phyloP scores from a whole-genome alignment of 176 grass and related monocot species.

The Aegilops tauschii region DNA sequence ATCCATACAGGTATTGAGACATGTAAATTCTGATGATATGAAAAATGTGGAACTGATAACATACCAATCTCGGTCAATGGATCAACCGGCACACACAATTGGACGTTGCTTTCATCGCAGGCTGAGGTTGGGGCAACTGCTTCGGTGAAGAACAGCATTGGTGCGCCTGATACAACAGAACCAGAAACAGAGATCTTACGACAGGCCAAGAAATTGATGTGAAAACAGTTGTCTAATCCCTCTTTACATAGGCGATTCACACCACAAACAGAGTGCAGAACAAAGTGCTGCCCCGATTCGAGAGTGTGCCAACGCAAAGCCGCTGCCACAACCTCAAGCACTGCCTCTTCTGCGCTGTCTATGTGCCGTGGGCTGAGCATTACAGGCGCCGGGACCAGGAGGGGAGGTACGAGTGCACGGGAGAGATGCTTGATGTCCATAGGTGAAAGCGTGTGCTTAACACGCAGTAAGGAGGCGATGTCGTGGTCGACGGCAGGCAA shows the following conservation, averaged over 20 bases:
- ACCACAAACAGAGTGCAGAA: constrained; percentile 28
- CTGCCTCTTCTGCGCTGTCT: not conserved
- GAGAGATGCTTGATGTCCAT: not conserved
- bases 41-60: not conserved
- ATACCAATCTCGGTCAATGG: constrained; percentile 15
- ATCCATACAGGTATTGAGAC: not conserved
- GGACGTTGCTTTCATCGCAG: not conserved
- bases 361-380: not conserved
- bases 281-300: not conserved
- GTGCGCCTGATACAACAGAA: not conserved
- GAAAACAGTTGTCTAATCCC: not conserved
- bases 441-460: not conserved
- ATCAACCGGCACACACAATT: constrained; percentile 8
- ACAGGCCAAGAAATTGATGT: constrained; percentile 30
- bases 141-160: constrained; percentile 27
- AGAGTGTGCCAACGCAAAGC: not conserved
- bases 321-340: not conserved
- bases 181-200: not conserved
- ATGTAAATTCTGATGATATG: not conserved
- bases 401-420: too few species aligned
- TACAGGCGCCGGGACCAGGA: not conserved
- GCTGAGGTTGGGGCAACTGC: not conserved
- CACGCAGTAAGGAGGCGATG: not conserved
- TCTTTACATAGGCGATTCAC: not conserved
- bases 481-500: not conserved